A percentile compares a stretch with the other conserved stretches of the same genome.
Evolutionary conservation across 768 basidiomycete species (phyloP).

Genomic region (Austroboletus eburneus): DNA sequence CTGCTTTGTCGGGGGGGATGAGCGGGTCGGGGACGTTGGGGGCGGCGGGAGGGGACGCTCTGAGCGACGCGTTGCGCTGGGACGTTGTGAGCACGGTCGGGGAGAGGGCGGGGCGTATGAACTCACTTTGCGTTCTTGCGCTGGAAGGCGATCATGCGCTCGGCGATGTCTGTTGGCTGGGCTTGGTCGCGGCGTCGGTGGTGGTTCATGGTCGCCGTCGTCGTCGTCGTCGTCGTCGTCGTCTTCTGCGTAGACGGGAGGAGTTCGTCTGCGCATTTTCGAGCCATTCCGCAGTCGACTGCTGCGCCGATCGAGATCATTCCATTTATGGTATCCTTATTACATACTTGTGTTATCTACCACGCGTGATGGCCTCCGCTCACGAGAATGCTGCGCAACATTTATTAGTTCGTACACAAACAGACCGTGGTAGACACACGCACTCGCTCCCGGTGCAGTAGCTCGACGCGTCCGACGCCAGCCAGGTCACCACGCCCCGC

Average conservation of each 20-base stretch:
- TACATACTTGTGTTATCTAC: conserved; percentile 21
- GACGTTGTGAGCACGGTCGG: conserved; percentile 5
- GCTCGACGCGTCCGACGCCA: conserved; percentile 70
- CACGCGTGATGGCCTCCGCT: conserved; percentile 32
- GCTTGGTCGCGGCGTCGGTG: conserved; percentile 37
- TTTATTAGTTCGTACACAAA: too few species aligned
- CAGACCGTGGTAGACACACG: conserved; percentile 35
- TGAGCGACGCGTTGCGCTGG: conserved; percentile 42
- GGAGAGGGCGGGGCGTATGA: conserved; percentile 9
- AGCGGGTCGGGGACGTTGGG: conserved; percentile 22
- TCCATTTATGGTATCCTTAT: conserved; percentile 15
- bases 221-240: not conserved
- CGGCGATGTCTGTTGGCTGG: conserved; percentile 48
- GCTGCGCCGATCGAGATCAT: conserved; percentile 34
- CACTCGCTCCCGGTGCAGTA: conserved; percentile 84
- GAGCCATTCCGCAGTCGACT: conserved; percentile 28
- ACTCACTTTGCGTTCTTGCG: conserved; percentile 58
- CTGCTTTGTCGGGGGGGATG: too few species aligned
- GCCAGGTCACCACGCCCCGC: conserved; percentile 66
- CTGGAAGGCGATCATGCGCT: conserved; percentile 63
- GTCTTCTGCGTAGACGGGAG: not conserved
- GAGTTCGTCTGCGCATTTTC: conserved; percentile 17
- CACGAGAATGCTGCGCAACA: conserved; percentile 25
- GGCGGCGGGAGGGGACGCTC: conserved; percentile 40
- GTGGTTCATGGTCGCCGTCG: not conserved